These are phyloP conservation scores for Aspergillus carbonarius DNA, from an alignment of 2,329 filamentous ascomycete species.

Conservation along the genomic window DNA sequence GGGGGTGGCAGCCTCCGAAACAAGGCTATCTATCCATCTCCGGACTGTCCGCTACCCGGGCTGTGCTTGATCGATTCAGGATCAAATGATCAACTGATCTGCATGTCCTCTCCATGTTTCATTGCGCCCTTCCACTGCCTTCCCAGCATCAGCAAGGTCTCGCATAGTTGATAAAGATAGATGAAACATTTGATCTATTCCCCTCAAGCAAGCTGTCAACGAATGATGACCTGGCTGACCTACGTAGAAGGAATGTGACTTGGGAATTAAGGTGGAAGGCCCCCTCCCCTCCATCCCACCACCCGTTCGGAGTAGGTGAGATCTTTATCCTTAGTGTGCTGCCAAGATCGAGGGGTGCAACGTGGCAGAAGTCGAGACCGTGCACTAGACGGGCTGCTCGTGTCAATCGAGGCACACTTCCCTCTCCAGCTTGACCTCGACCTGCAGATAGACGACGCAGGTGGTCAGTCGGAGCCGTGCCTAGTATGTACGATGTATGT, in stretches of 20 bases:
- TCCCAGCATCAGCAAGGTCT: not conserved
- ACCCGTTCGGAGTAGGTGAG: slow-evolving; percentile 20
- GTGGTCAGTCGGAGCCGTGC: slow-evolving; percentile 11
- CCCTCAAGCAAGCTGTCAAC: not conserved
- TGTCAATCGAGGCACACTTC: not conserved
- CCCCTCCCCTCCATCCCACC: slow-evolving; percentile 6
- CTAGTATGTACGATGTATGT: too few species aligned
- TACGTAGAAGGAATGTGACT: not conserved
- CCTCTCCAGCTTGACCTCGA: not conserved
- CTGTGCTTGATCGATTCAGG: not conserved
- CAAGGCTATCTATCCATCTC: not conserved
- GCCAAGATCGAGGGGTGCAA: slow-evolving; percentile 28
- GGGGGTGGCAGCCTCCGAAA: not conserved
- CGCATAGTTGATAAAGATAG: not conserved
- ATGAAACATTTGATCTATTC: not conserved
- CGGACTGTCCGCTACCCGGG: not conserved
- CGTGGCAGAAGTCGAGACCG: slow-evolving; percentile 24
- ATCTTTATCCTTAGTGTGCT: slow-evolving; percentile 29
- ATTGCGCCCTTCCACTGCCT: not conserved
- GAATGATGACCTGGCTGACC: not conserved
- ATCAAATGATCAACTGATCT: slow-evolving; percentile 2
- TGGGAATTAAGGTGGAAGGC: slow-evolving; percentile 1
- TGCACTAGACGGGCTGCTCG: slow-evolving; percentile 12
- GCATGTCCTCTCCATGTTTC: not conserved
- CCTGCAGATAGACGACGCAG: slow-evolving; percentile 11